These are phyloP conservation scores for Furcasterigmium sp. DNA, from an alignment of 2,329 filamentous ascomycete genomes.

Conservation along the genomic window DNA sequence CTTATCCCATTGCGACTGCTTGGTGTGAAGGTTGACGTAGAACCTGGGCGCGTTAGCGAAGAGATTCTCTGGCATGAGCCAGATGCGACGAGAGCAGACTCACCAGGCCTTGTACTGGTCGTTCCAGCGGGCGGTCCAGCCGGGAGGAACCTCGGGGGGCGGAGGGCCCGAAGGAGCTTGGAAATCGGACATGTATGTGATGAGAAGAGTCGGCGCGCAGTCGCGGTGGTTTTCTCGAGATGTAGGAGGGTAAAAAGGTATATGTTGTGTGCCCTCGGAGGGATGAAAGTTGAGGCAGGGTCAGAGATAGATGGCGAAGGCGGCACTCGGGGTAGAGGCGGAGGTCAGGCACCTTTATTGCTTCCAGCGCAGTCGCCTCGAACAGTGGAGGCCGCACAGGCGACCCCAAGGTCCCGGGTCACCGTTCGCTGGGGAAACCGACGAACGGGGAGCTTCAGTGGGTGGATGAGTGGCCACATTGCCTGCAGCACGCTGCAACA, in stretches of 20 bases:
- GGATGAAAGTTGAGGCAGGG: background rate
- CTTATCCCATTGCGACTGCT: conserved; percentile 85
- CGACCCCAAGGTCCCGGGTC: too few relatives aligned
- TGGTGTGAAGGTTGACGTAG: conserved; percentile 85
- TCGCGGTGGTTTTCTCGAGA: background rate
- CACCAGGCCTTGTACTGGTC: conserved; percentile 83
- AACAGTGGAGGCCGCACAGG: too few relatives aligned
- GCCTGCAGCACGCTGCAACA: too few relatives aligned
- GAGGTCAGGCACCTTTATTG: too few relatives aligned
- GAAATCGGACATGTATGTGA: conserved; percentile 46
- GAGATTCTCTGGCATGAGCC: background rate
- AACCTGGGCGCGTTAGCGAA: conserved; percentile 51
- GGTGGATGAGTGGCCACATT: too few relatives aligned
- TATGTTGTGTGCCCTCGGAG: background rate
- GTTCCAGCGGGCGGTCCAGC: conserved; percentile 84
- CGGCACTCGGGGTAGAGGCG: too few relatives aligned
- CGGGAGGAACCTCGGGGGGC: conserved; percentile 53
- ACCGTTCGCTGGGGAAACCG: too few relatives aligned
- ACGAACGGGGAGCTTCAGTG: too few relatives aligned
- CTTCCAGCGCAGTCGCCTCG: too few relatives aligned
- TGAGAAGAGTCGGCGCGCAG: background rate
- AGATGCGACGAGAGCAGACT: conserved; percentile 11
- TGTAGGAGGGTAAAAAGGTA: background rate
- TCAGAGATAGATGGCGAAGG: too few relatives aligned
- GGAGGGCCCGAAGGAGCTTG: conserved; percentile 36